Conservation (phyloP, 2,329 filamentous ascomycete genomes). For the Pseudogymnoascus pannorum region DNA sequence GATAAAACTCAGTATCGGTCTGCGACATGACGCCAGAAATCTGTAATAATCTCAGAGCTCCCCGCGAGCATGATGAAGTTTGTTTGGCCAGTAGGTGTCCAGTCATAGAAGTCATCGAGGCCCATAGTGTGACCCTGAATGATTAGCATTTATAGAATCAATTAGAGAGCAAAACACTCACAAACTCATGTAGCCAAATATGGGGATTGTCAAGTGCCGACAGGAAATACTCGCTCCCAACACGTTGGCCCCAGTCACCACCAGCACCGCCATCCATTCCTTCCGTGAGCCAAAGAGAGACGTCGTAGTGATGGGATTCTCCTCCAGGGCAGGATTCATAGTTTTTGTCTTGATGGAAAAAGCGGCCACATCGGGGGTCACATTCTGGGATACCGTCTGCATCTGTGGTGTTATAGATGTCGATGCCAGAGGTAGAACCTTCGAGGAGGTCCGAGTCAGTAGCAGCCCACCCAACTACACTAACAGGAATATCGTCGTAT, state of each 20-base stretch:
- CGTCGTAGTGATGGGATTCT: conserved; percentile 36
- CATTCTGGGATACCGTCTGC: conserved; percentile 36
- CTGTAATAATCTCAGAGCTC: conserved; percentile 35
- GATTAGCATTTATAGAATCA: neutral
- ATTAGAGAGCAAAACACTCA: neutral
- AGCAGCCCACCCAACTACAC: conserved; percentile 39
- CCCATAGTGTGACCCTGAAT: conserved; percentile 35
- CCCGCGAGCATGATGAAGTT: conserved; percentile 42
- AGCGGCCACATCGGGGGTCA: conserved; percentile 34
- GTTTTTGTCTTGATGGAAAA: conserved; percentile 38
- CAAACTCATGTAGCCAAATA: conserved; percentile 40
- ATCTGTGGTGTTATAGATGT: conserved; percentile 38
- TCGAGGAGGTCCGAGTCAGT: conserved; percentile 32
- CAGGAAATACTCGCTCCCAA: conserved; percentile 39
- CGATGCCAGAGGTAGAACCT: conserved; percentile 30
- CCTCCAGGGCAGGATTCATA: conserved; percentile 35
- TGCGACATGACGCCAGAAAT: conserved; percentile 37
- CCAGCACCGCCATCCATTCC: conserved; percentile 38
- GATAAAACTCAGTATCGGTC: neutral
- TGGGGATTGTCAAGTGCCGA: conserved; percentile 33
- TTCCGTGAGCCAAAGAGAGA: conserved; percentile 41
- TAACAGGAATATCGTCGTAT: conserved; percentile 32
- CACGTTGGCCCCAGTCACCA: conserved; percentile 41
- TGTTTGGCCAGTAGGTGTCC: conserved; percentile 35
- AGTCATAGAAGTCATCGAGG: conserved; percentile 37